Conservation (phyloP, 148 eudicot species). For the Vaccinium corymbosum region DNA sequence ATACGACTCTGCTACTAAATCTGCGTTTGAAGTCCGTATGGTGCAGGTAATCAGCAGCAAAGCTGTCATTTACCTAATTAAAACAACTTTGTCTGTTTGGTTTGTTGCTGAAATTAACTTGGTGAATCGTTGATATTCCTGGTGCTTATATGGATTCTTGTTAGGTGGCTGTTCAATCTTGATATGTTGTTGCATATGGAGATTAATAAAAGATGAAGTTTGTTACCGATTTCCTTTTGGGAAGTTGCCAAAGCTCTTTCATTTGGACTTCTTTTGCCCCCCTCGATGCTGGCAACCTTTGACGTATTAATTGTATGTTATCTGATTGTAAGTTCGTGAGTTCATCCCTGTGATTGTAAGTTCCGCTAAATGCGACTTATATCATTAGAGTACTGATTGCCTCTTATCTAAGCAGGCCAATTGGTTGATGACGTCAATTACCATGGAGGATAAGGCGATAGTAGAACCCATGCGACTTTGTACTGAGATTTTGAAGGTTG, state of each 20-base stretch:
- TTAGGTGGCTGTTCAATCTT: not conserved
- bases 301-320: too few species aligned
- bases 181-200: not conserved
- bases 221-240: not conserved
- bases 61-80: slow-evolving; percentile 1
- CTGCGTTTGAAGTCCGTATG: slow-evolving; percentile 47
- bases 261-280: too few species aligned
- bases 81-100: not conserved
- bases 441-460: slow-evolving; percentile 79
- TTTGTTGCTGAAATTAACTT: not conserved
- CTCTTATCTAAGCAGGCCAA: slow-evolving; percentile 55
- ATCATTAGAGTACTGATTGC: too few species aligned
- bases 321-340: too few species aligned
- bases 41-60: slow-evolving; percentile 46
- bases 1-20: slow-evolving; percentile 40
- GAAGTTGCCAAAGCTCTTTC: not conserved
- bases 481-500: slow-evolving; percentile 84
- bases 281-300: too few species aligned
- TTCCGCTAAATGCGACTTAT: too few species aligned
- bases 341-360: too few species aligned
- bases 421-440: slow-evolving; percentile 76
- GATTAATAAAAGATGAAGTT: not conserved
- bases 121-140: not conserved
- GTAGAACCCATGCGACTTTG: slow-evolving; percentile 74
- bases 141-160: not conserved